Percentiles rank a stretch among this genome's conserved stretches.
Evolutionary conservation across 352 stramenopile genomes (phyloP).

Genomic region (Phytophthora palmivora): DNA sequence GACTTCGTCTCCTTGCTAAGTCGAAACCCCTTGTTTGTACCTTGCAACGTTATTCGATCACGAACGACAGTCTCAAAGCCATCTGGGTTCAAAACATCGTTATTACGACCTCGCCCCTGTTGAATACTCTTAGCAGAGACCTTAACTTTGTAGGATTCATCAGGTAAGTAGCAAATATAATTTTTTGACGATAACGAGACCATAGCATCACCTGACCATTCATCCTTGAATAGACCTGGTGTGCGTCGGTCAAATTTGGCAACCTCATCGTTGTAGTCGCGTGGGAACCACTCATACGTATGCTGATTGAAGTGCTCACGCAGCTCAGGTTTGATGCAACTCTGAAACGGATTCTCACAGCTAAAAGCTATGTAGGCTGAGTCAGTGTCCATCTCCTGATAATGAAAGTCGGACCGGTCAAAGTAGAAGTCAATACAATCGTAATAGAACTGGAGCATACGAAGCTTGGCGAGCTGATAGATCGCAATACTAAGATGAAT

Average conservation of each 20-base stretch:
- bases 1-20: too few relatives aligned
- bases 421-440: slow-evolving; percentile 16
- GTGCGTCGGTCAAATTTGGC: too few relatives aligned
- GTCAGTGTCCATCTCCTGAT: slow-evolving; percentile 10
- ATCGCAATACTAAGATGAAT: slow-evolving; percentile 10
- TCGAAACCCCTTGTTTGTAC: too few relatives aligned
- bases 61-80: too few relatives aligned
- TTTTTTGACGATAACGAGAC: too few relatives aligned
- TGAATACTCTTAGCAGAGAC: background rate
- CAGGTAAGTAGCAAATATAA: too few relatives aligned
- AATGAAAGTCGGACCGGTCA: slow-evolving; percentile 11
- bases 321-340: slow-evolving; percentile 12
- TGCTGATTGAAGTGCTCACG: slow-evolving; percentile 7
- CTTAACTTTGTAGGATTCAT: too few relatives aligned
- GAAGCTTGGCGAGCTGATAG: slow-evolving; percentile 14
- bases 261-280: slow-evolving; percentile 3
- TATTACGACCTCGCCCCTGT: too few relatives aligned
- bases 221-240: too few relatives aligned
- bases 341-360: slow-evolving; percentile 3
- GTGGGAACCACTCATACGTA: slow-evolving; percentile 14
- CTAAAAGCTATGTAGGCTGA: background rate
- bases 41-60: too few relatives aligned
- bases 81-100: too few relatives aligned
- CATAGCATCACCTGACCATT: too few relatives aligned
- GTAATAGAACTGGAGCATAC: slow-evolving; percentile 22